A percentile compares a stretch with the other conserved stretches of the same genome.
Conservation (phyloP, 2,329 filamentous ascomycete genomes). For the Chrysoporthe cubensis region DNA sequence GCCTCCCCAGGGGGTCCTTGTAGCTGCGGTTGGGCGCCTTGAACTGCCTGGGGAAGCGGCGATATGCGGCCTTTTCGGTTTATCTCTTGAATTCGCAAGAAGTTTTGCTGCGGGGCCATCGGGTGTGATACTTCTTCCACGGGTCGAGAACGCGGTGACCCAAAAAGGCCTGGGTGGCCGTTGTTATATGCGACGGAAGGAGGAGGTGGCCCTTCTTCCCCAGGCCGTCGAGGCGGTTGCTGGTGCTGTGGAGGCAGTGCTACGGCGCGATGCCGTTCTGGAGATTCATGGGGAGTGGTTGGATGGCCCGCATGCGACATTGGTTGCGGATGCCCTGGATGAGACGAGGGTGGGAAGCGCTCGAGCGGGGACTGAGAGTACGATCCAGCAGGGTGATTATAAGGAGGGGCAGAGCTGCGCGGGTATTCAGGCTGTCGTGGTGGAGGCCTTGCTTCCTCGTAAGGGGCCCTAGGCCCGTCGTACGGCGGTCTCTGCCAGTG, state of each 20-base stretch:
- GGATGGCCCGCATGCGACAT: constrained; percentile 37
- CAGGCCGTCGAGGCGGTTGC: constrained; percentile 42
- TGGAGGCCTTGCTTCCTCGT: constrained; percentile 43
- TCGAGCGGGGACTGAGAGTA: constrained; percentile 45
- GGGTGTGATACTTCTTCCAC: constrained; percentile 61
- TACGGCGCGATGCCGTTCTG: constrained; percentile 53
- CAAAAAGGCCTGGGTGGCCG: constrained; percentile 46
- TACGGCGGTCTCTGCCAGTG: constrained; percentile 46
- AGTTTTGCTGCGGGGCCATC: constrained; percentile 62
- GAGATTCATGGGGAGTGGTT: constrained; percentile 51
- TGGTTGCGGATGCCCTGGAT: constrained; percentile 40
- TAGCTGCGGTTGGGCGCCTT: constrained; percentile 83
- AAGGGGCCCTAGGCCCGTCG: constrained; percentile 47
- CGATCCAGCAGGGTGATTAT: constrained; percentile 41
- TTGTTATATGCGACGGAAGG: constrained; percentile 55
- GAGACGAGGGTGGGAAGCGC: constrained; percentile 43
- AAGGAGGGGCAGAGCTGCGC: constrained; percentile 45
- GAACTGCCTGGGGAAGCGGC: constrained; percentile 88
- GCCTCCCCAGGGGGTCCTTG: constrained; percentile 80
- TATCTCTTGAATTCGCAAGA: constrained; percentile 79
- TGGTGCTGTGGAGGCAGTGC: constrained; percentile 41
- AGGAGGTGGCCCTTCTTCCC: constrained; percentile 54
- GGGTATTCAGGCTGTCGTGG: constrained; percentile 55
- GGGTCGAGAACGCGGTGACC: constrained; percentile 46
- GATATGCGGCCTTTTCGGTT: constrained; percentile 84